Conservation (phyloP, 495 filamentous ascomycete genomes). For the Aspergillus ostianus region DNA sequence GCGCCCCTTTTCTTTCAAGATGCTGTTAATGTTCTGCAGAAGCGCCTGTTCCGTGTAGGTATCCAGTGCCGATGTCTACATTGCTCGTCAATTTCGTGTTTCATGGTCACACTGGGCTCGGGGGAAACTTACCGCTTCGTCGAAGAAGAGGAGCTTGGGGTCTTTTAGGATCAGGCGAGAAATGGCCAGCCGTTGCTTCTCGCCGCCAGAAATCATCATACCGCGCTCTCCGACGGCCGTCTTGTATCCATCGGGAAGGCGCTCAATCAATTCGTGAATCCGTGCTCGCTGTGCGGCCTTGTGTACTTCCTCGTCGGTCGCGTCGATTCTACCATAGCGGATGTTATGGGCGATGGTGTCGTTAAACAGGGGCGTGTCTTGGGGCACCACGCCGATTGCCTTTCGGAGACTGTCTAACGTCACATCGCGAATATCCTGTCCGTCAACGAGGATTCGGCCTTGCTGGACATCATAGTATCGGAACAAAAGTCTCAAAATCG, state of each 20-base stretch:
- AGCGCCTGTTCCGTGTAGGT: constrained; percentile 93
- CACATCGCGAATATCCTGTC: constrained; percentile 85
- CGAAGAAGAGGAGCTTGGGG: constrained; percentile 90
- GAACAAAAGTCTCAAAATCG: constrained; percentile 85
- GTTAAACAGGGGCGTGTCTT: constrained; percentile 97
- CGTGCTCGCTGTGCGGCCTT: constrained; percentile 76
- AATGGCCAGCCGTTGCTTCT: constrained; percentile 92
- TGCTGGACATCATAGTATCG: constrained; percentile 89
- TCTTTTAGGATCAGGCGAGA: constrained; percentile 87
- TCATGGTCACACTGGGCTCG: background rate
- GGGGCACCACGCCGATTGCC: constrained; percentile 91
- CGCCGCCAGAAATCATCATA: constrained; percentile 97
- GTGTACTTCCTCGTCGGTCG: constrained; percentile 67
- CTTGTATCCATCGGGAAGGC: constrained; percentile 79
- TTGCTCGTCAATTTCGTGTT: constrained; percentile 11
- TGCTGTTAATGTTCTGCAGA: constrained; percentile 90
- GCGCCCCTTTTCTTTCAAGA: constrained; percentile 80
- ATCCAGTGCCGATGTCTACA: constrained; percentile 82
- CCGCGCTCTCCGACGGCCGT: constrained; percentile 95
- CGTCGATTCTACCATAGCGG: constrained; percentile 84
- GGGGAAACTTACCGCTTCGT: constrained; percentile 70
- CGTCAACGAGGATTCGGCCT: constrained; percentile 87
- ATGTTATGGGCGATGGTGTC: constrained; percentile 95
- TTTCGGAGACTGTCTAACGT: constrained; percentile 77
- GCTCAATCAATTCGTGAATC: constrained; percentile 77